These are phyloP conservation scores for Leccinum uliginosum DNA, from an alignment of 768 basidiomycete genomes.

Conservation along the genomic window DNA sequence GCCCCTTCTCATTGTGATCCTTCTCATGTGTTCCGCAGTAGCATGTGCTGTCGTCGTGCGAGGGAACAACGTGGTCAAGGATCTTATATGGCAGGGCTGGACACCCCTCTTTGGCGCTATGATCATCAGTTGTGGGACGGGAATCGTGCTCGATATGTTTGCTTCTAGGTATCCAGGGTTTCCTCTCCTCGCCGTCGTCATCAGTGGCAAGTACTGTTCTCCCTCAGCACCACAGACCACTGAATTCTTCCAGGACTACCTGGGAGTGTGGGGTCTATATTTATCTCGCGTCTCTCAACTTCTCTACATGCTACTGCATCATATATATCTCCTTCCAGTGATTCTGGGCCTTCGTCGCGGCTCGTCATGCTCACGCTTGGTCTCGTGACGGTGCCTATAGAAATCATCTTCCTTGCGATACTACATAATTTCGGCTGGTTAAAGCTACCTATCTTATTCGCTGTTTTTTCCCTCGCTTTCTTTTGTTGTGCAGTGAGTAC, in stretches of 20 bases:
- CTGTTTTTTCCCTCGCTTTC: slow-evolving; percentile 60
- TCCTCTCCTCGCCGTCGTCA: slow-evolving; percentile 80
- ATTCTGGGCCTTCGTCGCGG: slow-evolving; percentile 35
- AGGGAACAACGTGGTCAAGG: slow-evolving; percentile 64
- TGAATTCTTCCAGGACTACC: slow-evolving; percentile 55
- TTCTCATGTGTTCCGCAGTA: slow-evolving; percentile 46
- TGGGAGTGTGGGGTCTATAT: slow-evolving; percentile 86
- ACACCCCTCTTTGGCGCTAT: slow-evolving; percentile 86
- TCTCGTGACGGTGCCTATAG: slow-evolving; percentile 74
- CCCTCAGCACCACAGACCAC: background rate
- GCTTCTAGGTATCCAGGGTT: slow-evolving; percentile 86
- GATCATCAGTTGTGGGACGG: slow-evolving; percentile 82
- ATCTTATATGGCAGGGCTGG: slow-evolving; percentile 85
- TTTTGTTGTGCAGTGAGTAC: slow-evolving; percentile 73
- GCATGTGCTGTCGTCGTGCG: slow-evolving; percentile 53
- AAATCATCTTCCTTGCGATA: slow-evolving; percentile 66
- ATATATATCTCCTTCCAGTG: slow-evolving; percentile 1
- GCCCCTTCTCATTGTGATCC: slow-evolving; percentile 51
- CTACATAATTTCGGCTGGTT: slow-evolving; percentile 76
- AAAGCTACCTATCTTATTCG: slow-evolving; percentile 61
- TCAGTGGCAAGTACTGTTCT: slow-evolving; percentile 57
- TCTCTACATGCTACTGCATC: slow-evolving; percentile 56
- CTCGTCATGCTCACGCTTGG: slow-evolving; percentile 68
- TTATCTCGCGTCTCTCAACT: slow-evolving; percentile 88
- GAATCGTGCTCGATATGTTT: slow-evolving; percentile 87